Base-by-base conservation (phyloP, 768 basidiomycete genomes). In the Russula compacta region DNA sequence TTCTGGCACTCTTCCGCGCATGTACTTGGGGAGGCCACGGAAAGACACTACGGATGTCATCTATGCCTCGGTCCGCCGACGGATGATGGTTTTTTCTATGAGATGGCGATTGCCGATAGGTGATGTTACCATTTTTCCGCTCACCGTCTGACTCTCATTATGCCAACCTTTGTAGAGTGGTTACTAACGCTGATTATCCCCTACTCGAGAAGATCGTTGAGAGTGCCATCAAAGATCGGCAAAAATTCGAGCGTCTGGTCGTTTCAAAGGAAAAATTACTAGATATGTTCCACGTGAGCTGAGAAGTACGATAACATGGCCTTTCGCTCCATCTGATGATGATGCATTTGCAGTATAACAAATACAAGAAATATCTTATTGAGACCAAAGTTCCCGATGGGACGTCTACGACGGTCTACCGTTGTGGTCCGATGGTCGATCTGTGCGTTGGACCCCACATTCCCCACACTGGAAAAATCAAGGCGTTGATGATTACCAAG, bases 1-100 rank as follows among this genome's bases (percentile, higher is more conserved):
- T 99, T 98, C 79, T 99, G 97, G 97, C 97, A 98, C 73, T 98
- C 97, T 17, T 98, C 95, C 29, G 97, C 97, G 0, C 97, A 98
- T 74, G 93, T 98, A 59, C 81, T 99, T 17, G 97, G 97, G 48
- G 97, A 99, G 75, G 89, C 95, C 57, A 84, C 93, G 44, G 97
- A 99, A 74, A 83, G 89, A 56, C 93, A 97, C 72, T 95, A 98
- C 71, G 95, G 95, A 43, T 97, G 94, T 72, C 94, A 97, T 77
- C 80, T 99, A 14, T 97, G 95, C 69, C 85, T 97, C 63, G 97
- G 97, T 3, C 97, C 97, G 15, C 97, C 97, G 24, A 93, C 94
- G 2, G 92, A 95, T 33, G 94, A 98, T 7, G 97, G 97, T 21
- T 99, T 99, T 82, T 99, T 97, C 79, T 99, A 99, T 72, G 97